Evolutionary conservation across 345 rosid species (phyloP), one percentile per base, ranked within the genome.

Genomic region (Euphorbia tirucalli): DNA sequence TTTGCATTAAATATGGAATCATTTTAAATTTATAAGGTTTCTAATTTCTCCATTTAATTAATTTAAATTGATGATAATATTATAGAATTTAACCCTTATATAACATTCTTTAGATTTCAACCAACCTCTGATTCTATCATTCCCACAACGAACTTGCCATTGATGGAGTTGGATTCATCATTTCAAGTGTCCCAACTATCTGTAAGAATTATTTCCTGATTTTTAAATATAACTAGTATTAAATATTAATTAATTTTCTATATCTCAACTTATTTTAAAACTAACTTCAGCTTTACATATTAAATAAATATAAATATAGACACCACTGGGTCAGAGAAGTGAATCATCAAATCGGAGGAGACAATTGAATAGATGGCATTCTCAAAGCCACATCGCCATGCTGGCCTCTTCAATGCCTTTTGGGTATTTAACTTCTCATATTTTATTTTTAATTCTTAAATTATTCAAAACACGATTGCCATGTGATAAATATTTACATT

Each of bases 321-420:
- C 55, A 49, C n/a, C 55, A 49, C 1, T 49, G 21, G 21, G 55
- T 2, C 4, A 18, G 5, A 49, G 55, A 49, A 49, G 55, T 49
- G 39, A 62, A 18, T 18, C 19, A 11, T 14, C 50, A 32, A 18
- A 32, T 7, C 11, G 22, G 30, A 64, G 31, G 41, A 0, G 46
- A 1, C 44, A 76, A n/a, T 57, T 62, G 60, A 14, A 18, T 22
- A 48, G 43, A 28, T 43, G 64, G 27, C 58, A 50, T 21, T 8
- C 64, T 37, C 69, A 22, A 37, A 59, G 39, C 18, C 71, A 57
- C 32, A 65, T 57, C 44, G 37, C 69, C 25, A 57, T 71, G 61
- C 69, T 54, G 11, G 75, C 59, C 25, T 50, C 71, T 11, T 31
- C 66, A 31, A 21, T 37, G 25, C 68, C 49, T 27, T 63, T 66